Percentiles rank a stretch among this genome's conserved stretches.
These are phyloP conservation scores for Kitagawia praeruptora DNA, from an alignment of 129 eudicot genomes.

Conservation along the genomic window DNA sequence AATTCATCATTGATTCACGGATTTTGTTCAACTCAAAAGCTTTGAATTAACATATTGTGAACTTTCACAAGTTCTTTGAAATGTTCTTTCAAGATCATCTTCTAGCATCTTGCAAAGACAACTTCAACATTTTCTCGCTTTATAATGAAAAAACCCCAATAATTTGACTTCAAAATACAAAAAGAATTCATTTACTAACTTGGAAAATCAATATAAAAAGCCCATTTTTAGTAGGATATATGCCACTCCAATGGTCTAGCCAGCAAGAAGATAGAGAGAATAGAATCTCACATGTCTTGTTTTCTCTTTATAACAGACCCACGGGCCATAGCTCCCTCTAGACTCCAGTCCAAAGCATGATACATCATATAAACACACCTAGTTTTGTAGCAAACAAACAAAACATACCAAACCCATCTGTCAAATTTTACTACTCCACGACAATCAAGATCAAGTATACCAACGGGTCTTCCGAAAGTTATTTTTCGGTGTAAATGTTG, in stretches of 20 bases:
- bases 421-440: not conserved
- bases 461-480: not conserved
- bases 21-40: not conserved
- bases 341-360: not conserved
- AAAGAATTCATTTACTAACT: not conserved
- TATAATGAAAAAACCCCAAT: not conserved
- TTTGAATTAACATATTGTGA: not conserved
- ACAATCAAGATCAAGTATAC: not conserved
- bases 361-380: not conserved
- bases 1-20: not conserved
- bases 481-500: too few relatives aligned
- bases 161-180: not conserved
- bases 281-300: conserved; percentile 9
- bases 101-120: not conserved
- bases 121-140: not conserved
- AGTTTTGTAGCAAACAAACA: not conserved
- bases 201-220: not conserved
- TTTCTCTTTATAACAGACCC: not conserved
- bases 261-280: not conserved
- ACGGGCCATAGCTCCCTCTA: not conserved
- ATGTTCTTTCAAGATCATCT: not conserved
- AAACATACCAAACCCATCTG: not conserved
- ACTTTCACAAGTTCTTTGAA: not conserved
- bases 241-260: not conserved
- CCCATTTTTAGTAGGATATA: not conserved